Percentiles rank a stretch among this genome's conserved stretches.
Evolutionary conservation across 225 moss, liverwort and hornwort species (phyloP).

Genomic region (Asterella californica): DNA sequence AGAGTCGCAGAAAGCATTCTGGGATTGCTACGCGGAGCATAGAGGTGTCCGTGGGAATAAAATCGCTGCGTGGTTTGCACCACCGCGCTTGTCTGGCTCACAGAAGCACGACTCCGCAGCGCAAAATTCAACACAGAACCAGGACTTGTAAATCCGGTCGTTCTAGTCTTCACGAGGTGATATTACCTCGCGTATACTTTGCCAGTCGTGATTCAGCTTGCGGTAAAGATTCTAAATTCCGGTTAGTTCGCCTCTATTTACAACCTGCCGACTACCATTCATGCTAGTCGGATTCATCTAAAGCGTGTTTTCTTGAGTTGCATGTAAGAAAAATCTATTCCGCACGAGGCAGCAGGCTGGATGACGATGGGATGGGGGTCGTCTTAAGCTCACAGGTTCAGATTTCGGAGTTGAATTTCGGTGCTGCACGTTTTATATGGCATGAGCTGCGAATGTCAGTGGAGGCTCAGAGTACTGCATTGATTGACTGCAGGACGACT

Average conservation of each 20-base stretch:
- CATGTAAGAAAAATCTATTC: neutral
- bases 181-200: neutral
- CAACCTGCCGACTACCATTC: neutral
- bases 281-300: neutral
- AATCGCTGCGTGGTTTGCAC: slow-evolving; percentile 43
- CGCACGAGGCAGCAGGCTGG: neutral
- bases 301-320: neutral
- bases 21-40: slow-evolving; percentile 39
- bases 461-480: neutral
- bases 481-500: neutral
- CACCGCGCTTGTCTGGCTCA: slow-evolving; percentile 24
- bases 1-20: slow-evolving; percentile 37
- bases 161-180: neutral
- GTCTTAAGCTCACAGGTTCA: neutral
- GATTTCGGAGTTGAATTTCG: neutral
- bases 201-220: neutral
- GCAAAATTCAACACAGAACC: neutral
- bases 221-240: neutral
- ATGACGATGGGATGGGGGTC: neutral
- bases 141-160: neutral
- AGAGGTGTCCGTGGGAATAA: slow-evolving; percentile 40
- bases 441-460: neutral
- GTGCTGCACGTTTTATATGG: neutral
- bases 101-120: slow-evolving; percentile 3
- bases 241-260: neutral